phyloP scores from a whole-genome alignment of 768 basidiomycete genomes.

The Holtermanniella nyarrowii region DNA sequence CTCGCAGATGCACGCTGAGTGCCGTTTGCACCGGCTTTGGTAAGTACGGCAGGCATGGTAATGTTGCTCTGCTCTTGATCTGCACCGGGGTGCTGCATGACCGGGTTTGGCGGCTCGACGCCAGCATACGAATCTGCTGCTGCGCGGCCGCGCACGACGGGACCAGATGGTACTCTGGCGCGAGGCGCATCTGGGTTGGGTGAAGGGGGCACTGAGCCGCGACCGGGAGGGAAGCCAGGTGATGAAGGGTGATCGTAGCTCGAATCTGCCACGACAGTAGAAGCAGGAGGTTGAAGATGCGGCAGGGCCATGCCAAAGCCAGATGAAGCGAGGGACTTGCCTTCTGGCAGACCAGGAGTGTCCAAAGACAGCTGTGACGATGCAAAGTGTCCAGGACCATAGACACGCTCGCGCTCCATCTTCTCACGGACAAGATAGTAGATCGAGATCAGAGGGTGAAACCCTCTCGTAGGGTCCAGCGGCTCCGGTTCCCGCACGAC shows the following conservation, averaged over 20 bases:
- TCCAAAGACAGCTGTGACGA: slow-evolving; percentile 61
- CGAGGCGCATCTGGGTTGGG: slow-evolving; percentile 2
- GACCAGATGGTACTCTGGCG: slow-evolving; percentile 6
- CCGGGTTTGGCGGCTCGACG: slow-evolving; percentile 11
- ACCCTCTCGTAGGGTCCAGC: slow-evolving; percentile 77
- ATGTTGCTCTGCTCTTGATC: slow-evolving; percentile 33
- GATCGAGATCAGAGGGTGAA: slow-evolving; percentile 89
- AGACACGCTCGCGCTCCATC: slow-evolving; percentile 84
- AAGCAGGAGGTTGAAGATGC: slow-evolving; percentile 37
- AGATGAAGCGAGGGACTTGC: neutral
- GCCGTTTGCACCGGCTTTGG: neutral
- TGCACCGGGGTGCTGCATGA: slow-evolving; percentile 42
- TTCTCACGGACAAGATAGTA: slow-evolving; percentile 95
- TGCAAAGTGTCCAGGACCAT: slow-evolving; percentile 88
- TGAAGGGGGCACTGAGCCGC: slow-evolving; percentile 1
- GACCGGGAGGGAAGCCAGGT: neutral
- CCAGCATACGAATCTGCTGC: neutral
- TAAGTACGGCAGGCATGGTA: slow-evolving; percentile 16
- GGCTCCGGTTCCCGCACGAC: slow-evolving; percentile 33
- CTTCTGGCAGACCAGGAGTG: neutral
- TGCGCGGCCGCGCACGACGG: slow-evolving; percentile 16
- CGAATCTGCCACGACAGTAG: slow-evolving; percentile 45
- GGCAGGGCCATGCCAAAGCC: slow-evolving; percentile 34
- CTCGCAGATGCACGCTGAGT: slow-evolving; percentile 17
- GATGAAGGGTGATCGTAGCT: slow-evolving; percentile 79